A percentile compares a stretch with the other conserved stretches of the same genome.
phyloP scores from a whole-genome alignment of 2,329 filamentous ascomycete species.

The Botrytis porri region DNA sequence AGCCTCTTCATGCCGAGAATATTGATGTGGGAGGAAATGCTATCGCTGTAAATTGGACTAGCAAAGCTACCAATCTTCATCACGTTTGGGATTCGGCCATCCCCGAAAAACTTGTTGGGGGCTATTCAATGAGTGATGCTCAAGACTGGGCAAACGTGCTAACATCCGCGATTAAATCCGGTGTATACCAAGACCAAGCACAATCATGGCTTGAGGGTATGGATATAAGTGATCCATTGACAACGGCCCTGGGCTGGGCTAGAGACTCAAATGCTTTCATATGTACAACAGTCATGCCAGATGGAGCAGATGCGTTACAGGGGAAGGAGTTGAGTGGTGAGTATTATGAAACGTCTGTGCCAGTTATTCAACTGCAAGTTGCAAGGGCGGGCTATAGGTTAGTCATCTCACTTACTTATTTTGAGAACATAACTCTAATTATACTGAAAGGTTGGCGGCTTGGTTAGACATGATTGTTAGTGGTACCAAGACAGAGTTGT shows the following conservation, averaged over 20 bases:
- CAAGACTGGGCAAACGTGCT: constrained; percentile 56
- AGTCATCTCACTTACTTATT: constrained; percentile 15
- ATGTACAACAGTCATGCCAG: constrained; percentile 58
- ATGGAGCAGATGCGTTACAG: constrained; percentile 56
- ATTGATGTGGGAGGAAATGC: constrained; percentile 65
- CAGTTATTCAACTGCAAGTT: constrained; percentile 62
- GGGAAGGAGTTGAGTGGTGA: constrained; percentile 59
- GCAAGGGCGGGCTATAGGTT: constrained; percentile 64
- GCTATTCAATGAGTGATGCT: constrained; percentile 50
- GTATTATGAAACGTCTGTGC: constrained; percentile 63
- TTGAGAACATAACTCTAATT: constrained; percentile 1
- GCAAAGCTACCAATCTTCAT: constrained; percentile 61
- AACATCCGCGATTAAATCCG: constrained; percentile 51
- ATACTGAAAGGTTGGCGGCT: constrained; percentile 49
- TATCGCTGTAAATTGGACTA: constrained; percentile 62
- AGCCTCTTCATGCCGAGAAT: constrained; percentile 65
- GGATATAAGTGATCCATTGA: constrained; percentile 51
- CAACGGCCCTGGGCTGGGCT: constrained; percentile 62
- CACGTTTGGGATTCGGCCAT: constrained; percentile 72
- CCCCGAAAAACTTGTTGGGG: constrained; percentile 61
- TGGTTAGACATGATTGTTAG: constrained; percentile 63
- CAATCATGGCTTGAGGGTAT: constrained; percentile 56
- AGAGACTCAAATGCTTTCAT: constrained; percentile 60
- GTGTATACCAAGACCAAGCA: constrained; percentile 52
- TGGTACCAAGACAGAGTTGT: constrained; percentile 31